phyloP scores from a whole-genome alignment of 164 flowering plant genomes.

The Chimonanthus praecox region DNA sequence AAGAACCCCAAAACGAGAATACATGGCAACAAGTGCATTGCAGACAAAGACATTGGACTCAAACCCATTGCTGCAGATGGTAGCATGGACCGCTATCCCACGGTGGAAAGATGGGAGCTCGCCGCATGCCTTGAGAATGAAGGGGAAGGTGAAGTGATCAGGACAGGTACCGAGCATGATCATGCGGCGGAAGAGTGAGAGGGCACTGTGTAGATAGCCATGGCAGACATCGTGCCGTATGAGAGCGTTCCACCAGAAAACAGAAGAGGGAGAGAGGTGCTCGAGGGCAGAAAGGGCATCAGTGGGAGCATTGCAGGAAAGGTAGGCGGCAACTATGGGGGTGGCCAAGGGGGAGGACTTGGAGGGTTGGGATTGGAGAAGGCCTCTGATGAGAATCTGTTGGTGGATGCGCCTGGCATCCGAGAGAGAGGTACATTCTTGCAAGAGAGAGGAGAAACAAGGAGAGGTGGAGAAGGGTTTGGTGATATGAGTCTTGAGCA shows the following conservation, averaged over 20 bases:
- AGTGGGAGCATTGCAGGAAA: conserved; percentile 21
- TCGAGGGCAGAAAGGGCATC: conserved; percentile 24
- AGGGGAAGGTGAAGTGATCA: conserved; percentile 52
- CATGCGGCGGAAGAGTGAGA: conserved; percentile 32
- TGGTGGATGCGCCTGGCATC: conserved; percentile 28
- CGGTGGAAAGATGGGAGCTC: conserved; percentile 29
- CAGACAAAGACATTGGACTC: conserved; percentile 64
- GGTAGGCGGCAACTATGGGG: conserved; percentile 21
- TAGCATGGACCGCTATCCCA: conserved; percentile 45
- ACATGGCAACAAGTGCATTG: conserved; percentile 60
- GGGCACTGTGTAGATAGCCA: conserved; percentile 14
- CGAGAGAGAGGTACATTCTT: conserved; percentile 22
- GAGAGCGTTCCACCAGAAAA: conserved; percentile 48
- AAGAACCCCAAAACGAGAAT: conserved; percentile 44
- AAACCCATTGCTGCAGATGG: conserved; percentile 35
- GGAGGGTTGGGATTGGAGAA: background rate
- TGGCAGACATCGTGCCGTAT: conserved; percentile 23
- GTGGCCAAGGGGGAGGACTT: background rate
- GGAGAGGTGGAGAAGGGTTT: background rate
- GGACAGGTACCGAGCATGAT: conserved; percentile 30
- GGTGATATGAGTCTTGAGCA: background rate
- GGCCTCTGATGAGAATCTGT: conserved; percentile 27
- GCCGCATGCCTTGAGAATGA: conserved; percentile 48
- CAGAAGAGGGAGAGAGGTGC: conserved; percentile 17
- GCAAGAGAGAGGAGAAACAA: conserved; percentile 8